Evolutionary conservation across 2,329 filamentous ascomycete species (phyloP).

Genomic region (Diaporthe vexans): DNA sequence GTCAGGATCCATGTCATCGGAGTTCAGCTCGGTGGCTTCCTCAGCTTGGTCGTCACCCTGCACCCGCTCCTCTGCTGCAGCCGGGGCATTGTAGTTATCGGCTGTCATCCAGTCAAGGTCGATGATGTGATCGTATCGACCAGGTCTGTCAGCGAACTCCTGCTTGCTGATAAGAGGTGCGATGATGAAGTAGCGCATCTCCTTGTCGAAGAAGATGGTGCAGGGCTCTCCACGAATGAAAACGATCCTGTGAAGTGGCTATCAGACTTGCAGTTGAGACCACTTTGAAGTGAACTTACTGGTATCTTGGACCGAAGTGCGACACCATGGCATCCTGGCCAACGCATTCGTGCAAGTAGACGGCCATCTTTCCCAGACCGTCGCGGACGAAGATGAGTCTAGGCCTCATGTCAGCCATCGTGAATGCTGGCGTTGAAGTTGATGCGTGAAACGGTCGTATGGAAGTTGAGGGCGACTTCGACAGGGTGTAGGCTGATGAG

Average conservation of each 20-base stretch:
- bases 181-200: neutral
- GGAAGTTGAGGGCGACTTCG: neutral
- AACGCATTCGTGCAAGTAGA: conserved; percentile 9
- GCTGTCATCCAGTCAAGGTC: conserved; percentile 10
- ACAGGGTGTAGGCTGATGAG: neutral
- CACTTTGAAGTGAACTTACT: conserved; percentile 11
- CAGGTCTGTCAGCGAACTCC: neutral
- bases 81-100: too few species aligned
- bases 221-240: conserved; percentile 23
- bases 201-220: conserved; percentile 10
- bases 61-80: neutral
- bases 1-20: neutral
- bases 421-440: neutral
- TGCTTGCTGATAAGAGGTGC: neutral
- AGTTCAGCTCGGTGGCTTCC: neutral
- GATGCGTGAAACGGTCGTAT: neutral
- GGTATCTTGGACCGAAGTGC: conserved; percentile 1
- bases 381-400: conserved; percentile 25
- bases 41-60: neutral
- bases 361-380: neutral
- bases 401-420: conserved; percentile 10
- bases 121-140: conserved; percentile 12
- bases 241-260: neutral
- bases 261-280: neutral
- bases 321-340: neutral